Evolutionary conservation across 495 filamentous ascomycete genomes (phyloP).

Genomic region (Daldinia grandis): DNA sequence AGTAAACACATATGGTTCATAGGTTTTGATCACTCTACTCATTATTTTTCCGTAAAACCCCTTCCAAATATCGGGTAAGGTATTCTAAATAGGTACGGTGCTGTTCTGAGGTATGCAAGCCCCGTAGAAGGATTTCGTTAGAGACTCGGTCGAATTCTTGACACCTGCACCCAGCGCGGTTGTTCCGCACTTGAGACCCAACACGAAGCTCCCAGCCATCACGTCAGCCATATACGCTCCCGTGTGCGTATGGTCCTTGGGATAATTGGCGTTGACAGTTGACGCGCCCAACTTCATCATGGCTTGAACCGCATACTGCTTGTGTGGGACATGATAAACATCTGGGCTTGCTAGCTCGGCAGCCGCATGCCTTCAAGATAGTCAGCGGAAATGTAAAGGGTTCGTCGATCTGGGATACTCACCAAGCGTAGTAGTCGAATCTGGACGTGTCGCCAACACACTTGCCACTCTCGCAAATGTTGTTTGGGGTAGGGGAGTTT

Average conservation of each 20-base stretch:
- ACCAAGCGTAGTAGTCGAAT: constrained; percentile 61
- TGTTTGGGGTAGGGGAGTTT: constrained; percentile 63
- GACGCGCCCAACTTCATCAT: constrained; percentile 54
- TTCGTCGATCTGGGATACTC: constrained; percentile 6
- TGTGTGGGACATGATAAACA: constrained; percentile 61
- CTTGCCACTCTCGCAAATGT: constrained; percentile 62
- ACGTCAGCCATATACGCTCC: constrained; percentile 60
- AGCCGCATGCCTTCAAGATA: constrained; percentile 45
- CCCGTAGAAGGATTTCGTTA: constrained; percentile 42
- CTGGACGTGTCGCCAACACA: constrained; percentile 54
- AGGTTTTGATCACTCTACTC: background rate
- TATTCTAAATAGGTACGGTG: constrained; percentile 41
- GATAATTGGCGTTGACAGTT: constrained; percentile 60
- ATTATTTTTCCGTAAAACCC: background rate
- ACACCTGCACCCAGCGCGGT: constrained; percentile 40
- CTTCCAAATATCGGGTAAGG: background rate
- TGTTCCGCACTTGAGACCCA: constrained; percentile 51
- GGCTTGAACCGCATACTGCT: constrained; percentile 60
- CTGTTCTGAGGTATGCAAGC: constrained; percentile 45
- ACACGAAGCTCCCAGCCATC: constrained; percentile 53
- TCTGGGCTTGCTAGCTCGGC: constrained; percentile 43
- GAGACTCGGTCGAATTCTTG: constrained; percentile 44
- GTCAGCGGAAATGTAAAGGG: constrained; percentile 30
- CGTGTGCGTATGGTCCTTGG: constrained; percentile 69
- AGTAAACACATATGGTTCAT: background rate